Base-by-base conservation (phyloP, 805 yeast species). In the Kuraishia molischiana region DNA sequence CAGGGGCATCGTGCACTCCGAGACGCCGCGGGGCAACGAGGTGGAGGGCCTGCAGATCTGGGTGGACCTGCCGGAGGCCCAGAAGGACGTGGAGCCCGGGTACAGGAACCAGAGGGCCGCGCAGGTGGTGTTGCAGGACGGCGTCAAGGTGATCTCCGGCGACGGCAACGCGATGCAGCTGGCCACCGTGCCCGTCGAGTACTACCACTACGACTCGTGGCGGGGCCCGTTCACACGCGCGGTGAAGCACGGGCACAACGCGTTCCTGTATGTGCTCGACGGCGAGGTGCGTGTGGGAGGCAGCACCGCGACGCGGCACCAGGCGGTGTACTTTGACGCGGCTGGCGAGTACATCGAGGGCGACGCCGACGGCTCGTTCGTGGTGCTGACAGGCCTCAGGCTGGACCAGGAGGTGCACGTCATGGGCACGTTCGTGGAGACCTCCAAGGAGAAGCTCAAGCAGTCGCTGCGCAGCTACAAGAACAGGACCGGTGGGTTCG, bases 361-460 rank as follows among this genome's bases (percentile, higher is more conserved):
- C 32, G 56, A 58, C 17, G 67, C 57, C 17, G 48, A 52, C 15
- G 66, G 67, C 9, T 41, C 40, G 2, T 78, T 85, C 50, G 78
- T 81, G 3, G 45, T 85, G n/a, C 64, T 85, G 43, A 92, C 86
- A 24, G 95, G 95, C 41, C 59, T 81, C 53, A 70, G 72, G 18
- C 62, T 85, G 40, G 72, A 83, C 46, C 95, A 85, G 61, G 72
- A 75, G 14, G 67, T 82, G 38, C 81, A 85, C 22, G 95, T 86
- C 53, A 79, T 85, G 53, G 96, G 96, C 14, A 95, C 96, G 10
- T 89, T 87, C 52, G 96, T 87, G 18, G 90, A 84, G 44, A 73
- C 83, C 5, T 62, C 80, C 19, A 66, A 67, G 38, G 81, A 76
- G 37, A 74, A 73, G 44, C 78, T 87, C 10, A 22, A 22, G 26